Base-by-base conservation (phyloP, 2,329 filamentous ascomycete genomes). In the Aspergillus sp. region DNA sequence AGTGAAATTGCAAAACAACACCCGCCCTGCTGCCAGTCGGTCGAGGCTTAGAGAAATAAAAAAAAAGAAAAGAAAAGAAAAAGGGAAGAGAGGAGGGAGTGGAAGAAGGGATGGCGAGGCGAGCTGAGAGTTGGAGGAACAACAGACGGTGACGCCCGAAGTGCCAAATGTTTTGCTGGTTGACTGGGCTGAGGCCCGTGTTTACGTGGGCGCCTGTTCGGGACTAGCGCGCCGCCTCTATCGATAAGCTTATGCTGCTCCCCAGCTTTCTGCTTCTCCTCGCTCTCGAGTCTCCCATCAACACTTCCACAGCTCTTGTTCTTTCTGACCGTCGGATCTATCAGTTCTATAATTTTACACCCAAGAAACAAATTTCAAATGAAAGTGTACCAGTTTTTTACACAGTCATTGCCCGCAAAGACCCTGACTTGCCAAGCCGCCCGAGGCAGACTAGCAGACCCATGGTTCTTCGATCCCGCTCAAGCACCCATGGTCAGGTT, bases 241-340 rank as follows among this genome's bases (percentile, higher is more conserved):
- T 76, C 74, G 74, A 75, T 76, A 76, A 76, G 73, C 72, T 74
- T 74, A 73, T 70, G 33, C 22, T 54, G 46, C n/a, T 51, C 34
- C 34, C 49, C 12, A 34, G 27, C 30, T 24, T 24, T 33, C 12
- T 51, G 11, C 8, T 13, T 37, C 17, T 34, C 27, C 44, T 17
- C 8, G 5, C 40, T 20, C 17, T 37, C 34, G 12, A 37, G 34
- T 5, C 34, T 12, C 27, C 27, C 8, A 30, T 30, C 27, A 30
- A 37, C 34, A n/a, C 34, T 37, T 13, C 5, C 34, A 37, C 34
- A 3, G 12, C 13, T 6, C 34, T 37, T 15, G 12, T n/a, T 37
- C 34, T 37, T 13, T 37, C 34, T 37, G 27, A 2, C 5, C 6
- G 13, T 15, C 15, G 4, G n/a, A n/a, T n/a, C n/a, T 6, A 37